Conservation (phyloP, 2,329 filamentous ascomycete species). For the Bimuria novae-zelandiae region DNA sequence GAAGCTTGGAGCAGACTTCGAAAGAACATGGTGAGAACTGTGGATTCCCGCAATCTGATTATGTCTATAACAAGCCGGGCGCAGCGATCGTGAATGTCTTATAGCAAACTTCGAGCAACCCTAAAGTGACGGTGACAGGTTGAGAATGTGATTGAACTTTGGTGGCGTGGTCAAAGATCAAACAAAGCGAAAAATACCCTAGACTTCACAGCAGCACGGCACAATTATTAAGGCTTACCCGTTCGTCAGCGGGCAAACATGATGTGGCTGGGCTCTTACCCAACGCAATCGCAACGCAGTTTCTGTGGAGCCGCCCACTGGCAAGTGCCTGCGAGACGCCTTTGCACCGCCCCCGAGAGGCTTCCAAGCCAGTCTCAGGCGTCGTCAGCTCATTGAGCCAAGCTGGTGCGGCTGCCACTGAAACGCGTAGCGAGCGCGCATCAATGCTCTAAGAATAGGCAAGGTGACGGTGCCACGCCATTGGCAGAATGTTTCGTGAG, state of each 20-base stretch:
- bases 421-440: constrained; percentile 24
- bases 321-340: constrained; percentile 15
- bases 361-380: constrained; percentile 37
- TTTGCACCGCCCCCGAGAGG: constrained; percentile 27
- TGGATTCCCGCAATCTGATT: background rate
- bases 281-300: background rate
- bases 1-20: constrained; percentile 32
- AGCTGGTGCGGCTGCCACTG: constrained; percentile 15
- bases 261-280: background rate
- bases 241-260: background rate
- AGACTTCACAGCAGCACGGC: constrained; percentile 8
- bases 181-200: constrained; percentile 7
- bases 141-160: background rate
- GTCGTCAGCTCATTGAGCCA: constrained; percentile 32
- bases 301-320: constrained; percentile 19
- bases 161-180: background rate
- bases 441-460: constrained; percentile 17
- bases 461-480: background rate
- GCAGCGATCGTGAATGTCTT: background rate
- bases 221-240: constrained; percentile 10
- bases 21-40: constrained; percentile 34
- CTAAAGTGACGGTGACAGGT: background rate
- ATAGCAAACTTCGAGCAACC: background rate
- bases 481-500: background rate
- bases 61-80: background rate